Conservation (phyloP, 371 early-diverging fungal species). For the Mortierella sp. region DNA sequence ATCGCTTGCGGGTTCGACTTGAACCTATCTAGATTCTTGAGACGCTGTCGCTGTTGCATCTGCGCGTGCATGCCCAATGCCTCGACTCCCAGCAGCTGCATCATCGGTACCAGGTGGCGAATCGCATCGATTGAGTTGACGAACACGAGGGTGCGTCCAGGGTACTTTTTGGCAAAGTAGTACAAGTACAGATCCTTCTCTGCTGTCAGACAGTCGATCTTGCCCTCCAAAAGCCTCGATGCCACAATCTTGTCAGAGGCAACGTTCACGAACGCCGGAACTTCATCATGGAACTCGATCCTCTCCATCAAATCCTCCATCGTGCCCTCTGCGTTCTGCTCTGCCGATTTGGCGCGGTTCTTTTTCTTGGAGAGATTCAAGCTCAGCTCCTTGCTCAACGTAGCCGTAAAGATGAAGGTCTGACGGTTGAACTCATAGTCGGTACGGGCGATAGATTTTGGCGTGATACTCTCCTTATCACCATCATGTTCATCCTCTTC, state of each 20-base stretch:
- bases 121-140: slow-evolving; percentile 95
- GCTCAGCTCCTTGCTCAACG: slow-evolving; percentile 79
- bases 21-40: slow-evolving; percentile 93
- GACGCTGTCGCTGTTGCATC: slow-evolving; percentile 95
- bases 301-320: slow-evolving; percentile 76
- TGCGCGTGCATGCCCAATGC: slow-evolving; percentile 89
- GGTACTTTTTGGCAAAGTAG: slow-evolving; percentile 86
- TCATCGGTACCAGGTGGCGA: slow-evolving; percentile 86
- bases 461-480: slow-evolving; percentile 1
- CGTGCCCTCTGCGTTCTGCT: slow-evolving; percentile 26
- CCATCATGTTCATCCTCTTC: background rate
- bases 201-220: slow-evolving; percentile 83
- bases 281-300: slow-evolving; percentile 78
- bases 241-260: slow-evolving; percentile 75
- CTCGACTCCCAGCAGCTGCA: slow-evolving; percentile 75
- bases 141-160: slow-evolving; percentile 93
- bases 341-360: slow-evolving; percentile 53
- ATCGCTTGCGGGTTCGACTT: slow-evolving; percentile 75
- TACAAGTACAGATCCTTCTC: slow-evolving; percentile 93
- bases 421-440: slow-evolving; percentile 66
- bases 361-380: slow-evolving; percentile 64
- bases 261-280: slow-evolving; percentile 80
- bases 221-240: slow-evolving; percentile 76
- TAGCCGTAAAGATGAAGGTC: slow-evolving; percentile 97
- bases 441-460: slow-evolving; percentile 26